Conservation (phyloP, 2,329 filamentous ascomycete genomes). For the Diaporthe destruens region DNA sequence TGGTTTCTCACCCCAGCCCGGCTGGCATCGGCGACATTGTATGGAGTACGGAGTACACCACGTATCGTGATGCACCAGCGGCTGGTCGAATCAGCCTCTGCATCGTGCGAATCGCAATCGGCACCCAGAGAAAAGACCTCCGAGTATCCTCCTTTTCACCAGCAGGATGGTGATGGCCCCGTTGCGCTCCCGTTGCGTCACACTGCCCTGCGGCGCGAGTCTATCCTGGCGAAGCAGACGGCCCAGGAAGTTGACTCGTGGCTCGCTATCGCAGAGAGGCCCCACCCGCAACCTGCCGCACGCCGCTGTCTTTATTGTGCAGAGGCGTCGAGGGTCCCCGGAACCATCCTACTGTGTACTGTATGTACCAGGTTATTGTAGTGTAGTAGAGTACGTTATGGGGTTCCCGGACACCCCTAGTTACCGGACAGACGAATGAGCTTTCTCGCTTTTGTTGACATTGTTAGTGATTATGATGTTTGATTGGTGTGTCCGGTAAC, state of each 20-base stretch:
- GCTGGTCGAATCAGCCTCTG: neutral
- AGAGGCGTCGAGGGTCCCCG: neutral
- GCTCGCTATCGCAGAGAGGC: constrained; percentile 20
- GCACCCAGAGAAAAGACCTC: neutral
- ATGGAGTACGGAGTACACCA: neutral
- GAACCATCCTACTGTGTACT: neutral
- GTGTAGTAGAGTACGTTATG: too few species aligned
- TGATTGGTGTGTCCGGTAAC: too few species aligned
- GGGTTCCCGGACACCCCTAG: too few species aligned
- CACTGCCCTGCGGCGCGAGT: constrained; percentile 25
- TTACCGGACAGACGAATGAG: too few species aligned
- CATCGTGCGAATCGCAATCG: neutral
- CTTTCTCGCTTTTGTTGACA: too few species aligned
- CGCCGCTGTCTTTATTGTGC: constrained; percentile 1
- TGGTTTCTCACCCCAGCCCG: neutral
- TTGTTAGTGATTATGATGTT: too few species aligned
- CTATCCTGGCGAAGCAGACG: constrained; percentile 19
- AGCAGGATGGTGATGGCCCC: constrained; percentile 1
- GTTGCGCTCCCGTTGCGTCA: constrained; percentile 18
- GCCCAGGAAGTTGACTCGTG: constrained; percentile 30
- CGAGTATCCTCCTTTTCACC: constrained; percentile 12
- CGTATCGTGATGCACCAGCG: neutral
- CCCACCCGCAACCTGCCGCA: constrained; percentile 33
- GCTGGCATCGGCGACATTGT: neutral
- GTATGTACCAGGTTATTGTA: too few species aligned